These are phyloP conservation scores for Fusarium papillatum DNA, from an alignment of 2,329 filamentous ascomycete genomes.

Conservation along the genomic window DNA sequence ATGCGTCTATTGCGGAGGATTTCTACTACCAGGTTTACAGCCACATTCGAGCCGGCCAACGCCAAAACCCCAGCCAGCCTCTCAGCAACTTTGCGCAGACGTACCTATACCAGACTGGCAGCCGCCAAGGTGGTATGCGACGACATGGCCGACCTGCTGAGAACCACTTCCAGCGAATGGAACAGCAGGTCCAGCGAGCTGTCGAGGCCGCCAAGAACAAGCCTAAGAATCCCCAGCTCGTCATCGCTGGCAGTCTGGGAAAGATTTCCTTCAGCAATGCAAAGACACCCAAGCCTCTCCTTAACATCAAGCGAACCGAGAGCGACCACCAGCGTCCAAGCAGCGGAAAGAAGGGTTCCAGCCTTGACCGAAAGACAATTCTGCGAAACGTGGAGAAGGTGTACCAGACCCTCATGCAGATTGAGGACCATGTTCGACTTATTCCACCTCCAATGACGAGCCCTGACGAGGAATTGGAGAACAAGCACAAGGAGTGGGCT, in stretches of 20 bases:
- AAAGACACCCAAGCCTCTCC: conserved; percentile 93
- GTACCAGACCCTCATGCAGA: conserved; percentile 89
- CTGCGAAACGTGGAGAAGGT: conserved; percentile 90
- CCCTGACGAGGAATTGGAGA: conserved; percentile 75
- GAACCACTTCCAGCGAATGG: conserved; percentile 99
- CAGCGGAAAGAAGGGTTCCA: conserved; percentile 62
- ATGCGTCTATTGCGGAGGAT: conserved; percentile 88
- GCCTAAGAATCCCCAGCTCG: conserved; percentile 97
- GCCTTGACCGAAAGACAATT: conserved; percentile 84
- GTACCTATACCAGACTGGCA: conserved; percentile 95
- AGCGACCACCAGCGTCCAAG: conserved; percentile 69
- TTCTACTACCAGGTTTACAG: conserved; percentile 99
- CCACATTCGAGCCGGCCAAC: conserved; percentile 90
- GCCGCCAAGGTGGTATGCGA: conserved; percentile 80
- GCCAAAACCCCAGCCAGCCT: conserved; percentile 93
- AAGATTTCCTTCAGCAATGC: conserved; percentile 99
- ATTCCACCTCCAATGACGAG: conserved; percentile 76
- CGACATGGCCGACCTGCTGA: conserved; percentile 88
- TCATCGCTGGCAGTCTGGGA: conserved; percentile 94
- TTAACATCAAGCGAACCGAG: conserved; percentile 94
- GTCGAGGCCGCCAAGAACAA: conserved; percentile 98
- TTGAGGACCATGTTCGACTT: conserved; percentile 92
- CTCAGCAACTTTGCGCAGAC: conserved; percentile 98
- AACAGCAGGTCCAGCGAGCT: conserved; percentile 97
- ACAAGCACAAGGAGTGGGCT: conserved; percentile 83